A percentile compares a stretch with the other conserved stretches of the same genome.
Evolutionary conservation across 2,329 filamentous ascomycete species (phyloP).

Genomic region (Fusarium foetens): DNA sequence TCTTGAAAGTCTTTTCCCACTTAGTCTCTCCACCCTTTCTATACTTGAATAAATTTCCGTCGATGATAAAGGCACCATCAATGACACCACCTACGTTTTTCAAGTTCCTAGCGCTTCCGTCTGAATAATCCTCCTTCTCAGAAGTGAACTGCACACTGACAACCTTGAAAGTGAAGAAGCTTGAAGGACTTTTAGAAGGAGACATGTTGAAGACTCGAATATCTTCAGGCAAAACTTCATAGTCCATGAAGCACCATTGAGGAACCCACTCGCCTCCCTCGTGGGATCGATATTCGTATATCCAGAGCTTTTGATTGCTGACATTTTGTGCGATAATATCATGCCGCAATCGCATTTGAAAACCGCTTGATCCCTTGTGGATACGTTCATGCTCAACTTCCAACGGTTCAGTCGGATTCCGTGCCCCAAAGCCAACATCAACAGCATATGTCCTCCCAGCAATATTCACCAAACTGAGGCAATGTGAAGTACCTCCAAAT

Average conservation of each 20-base stretch:
- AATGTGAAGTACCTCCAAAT: slow-evolving; percentile 8
- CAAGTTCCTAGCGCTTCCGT: background rate
- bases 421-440: slow-evolving; percentile 22
- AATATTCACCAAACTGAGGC: slow-evolving; percentile 16
- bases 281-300: slow-evolving; percentile 21
- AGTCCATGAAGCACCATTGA: slow-evolving; percentile 26
- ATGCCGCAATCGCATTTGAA: slow-evolving; percentile 5
- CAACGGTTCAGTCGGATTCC: background rate
- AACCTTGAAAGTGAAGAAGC: slow-evolving; percentile 29
- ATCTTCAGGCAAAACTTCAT: slow-evolving; percentile 20
- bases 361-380: background rate
- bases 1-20: slow-evolving; percentile 10
- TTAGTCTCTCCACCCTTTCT: background rate
- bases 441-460: slow-evolving; percentile 3
- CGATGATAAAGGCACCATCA: slow-evolving; percentile 18
- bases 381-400: background rate
- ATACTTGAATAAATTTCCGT: slow-evolving; percentile 5
- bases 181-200: slow-evolving; percentile 19
- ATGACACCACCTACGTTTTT: background rate
- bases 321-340: slow-evolving; percentile 8
- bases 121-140: background rate
- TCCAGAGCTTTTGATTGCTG: slow-evolving; percentile 14
- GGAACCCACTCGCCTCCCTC: slow-evolving; percentile 4
- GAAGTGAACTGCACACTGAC: slow-evolving; percentile 23
- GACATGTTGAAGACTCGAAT: slow-evolving; percentile 29